Percentiles rank a stretch among this genome's conserved stretches.
Evolutionary conservation across 768 basidiomycete genomes (phyloP).

Genomic region (Leccinellum rugosiceps): DNA sequence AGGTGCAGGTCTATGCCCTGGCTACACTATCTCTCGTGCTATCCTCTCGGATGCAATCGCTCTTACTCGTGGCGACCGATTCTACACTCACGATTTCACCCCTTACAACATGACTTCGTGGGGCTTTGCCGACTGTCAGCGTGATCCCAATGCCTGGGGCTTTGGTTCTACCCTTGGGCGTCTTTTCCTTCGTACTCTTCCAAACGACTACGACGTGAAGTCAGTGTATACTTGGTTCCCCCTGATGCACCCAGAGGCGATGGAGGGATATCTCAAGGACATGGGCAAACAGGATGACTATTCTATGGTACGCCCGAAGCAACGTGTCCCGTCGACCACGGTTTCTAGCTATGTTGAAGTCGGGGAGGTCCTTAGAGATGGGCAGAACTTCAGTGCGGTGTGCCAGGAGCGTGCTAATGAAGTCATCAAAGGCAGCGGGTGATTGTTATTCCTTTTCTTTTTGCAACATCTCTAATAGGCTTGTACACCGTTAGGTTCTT

Average conservation of each 20-base stretch:
- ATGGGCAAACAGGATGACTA: conserved; percentile 55
- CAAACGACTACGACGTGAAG: conserved; percentile 62
- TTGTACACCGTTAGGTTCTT: conserved; percentile 48
- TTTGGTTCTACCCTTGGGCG: conserved; percentile 70
- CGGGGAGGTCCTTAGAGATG: conserved; percentile 47
- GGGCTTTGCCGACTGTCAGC: conserved; percentile 82
- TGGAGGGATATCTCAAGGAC: conserved; percentile 57
- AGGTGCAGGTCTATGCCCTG: conserved; percentile 83
- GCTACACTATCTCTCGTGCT: conserved; percentile 81
- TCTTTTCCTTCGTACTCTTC: conserved; percentile 71
- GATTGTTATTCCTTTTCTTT: conserved; percentile 7
- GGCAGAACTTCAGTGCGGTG: conserved; percentile 42
- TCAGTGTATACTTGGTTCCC: conserved; percentile 86
- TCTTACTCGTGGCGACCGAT: conserved; percentile 80
- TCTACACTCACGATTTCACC: conserved; percentile 79
- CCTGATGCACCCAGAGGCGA: conserved; percentile 73
- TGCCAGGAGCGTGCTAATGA: conserved; percentile 50
- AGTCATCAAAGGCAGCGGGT: conserved; percentile 63
- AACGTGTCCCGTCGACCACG: conserved; percentile 21
- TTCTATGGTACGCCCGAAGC: conserved; percentile 48
- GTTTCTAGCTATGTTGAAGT: conserved; percentile 51
- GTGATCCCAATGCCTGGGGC: conserved; percentile 66
- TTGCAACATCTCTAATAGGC: conserved; percentile 1
- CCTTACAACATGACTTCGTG: conserved; percentile 78
- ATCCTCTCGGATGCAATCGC: conserved; percentile 86